Evolutionary conservation across 352 stramenopile genomes (phyloP).

Genomic region (Pythium brachiatum): DNA sequence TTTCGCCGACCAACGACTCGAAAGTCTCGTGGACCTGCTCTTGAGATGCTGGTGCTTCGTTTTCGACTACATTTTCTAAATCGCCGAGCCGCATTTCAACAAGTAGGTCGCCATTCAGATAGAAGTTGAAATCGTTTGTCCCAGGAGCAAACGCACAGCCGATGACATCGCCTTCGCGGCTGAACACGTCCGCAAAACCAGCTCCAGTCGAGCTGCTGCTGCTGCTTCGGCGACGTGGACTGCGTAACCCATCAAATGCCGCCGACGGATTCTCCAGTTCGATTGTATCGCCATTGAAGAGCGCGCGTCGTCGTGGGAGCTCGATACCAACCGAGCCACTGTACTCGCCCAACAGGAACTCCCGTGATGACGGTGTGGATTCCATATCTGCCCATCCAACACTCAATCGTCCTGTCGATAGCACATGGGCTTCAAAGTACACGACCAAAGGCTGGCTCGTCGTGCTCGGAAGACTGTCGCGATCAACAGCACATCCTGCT

Average conservation of each 20-base stretch:
- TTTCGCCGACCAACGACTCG: constrained; percentile 46
- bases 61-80: not conserved
- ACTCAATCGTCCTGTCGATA: constrained; percentile 50
- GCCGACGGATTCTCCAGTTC: constrained; percentile 6
- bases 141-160: constrained; percentile 40
- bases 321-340: constrained; percentile 45
- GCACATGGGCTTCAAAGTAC: constrained; percentile 54
- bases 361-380: constrained; percentile 3
- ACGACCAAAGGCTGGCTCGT: constrained; percentile 13
- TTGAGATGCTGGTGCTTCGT: not conserved
- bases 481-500: constrained; percentile 18
- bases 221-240: constrained; percentile 31
- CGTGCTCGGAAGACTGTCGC: not conserved
- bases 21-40: constrained; percentile 24
- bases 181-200: constrained; percentile 47
- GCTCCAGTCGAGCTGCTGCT: constrained; percentile 23
- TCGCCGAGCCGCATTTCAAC: constrained; percentile 8
- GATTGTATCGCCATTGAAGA: constrained; percentile 31
- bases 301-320: constrained; percentile 28
- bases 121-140: constrained; percentile 46
- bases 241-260: constrained; percentile 23
- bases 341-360: constrained; percentile 42
- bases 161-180: constrained; percentile 49
- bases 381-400: constrained; percentile 39
- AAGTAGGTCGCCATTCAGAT: constrained; percentile 53